Evolutionary conservation across 208 protist genomes (phyloP), one percentile per base, ranked within the genome.

Genomic region (Leptomonas pyrrhocoris): DNA sequence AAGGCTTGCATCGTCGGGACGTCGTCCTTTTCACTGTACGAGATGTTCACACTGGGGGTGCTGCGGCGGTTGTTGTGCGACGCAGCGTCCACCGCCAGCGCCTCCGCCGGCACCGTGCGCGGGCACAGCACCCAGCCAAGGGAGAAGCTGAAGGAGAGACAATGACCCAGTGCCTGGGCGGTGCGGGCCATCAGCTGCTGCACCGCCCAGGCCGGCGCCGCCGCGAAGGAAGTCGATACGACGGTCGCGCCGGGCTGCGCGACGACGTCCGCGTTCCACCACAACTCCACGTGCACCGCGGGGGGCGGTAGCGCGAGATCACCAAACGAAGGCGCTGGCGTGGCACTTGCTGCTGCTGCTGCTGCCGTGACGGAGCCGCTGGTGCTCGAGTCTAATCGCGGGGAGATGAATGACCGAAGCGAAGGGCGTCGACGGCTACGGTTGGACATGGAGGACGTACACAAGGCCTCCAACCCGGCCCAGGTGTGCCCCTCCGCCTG

Each of bases 201-300:
- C 64, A 61, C 64, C 12, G 30, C 40, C 12, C 34, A 19, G 19
- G 40, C 4, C 21, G 54, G 53, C 12, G 64, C 64, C 12, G 64
- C 64, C 12, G 53, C 64, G 25, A 70, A 27, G 13, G 64, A 59
- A 4, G 61, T 18, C 25, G 64, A 53, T 38, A 54, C 38, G 18
- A 48, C 38, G 19, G 6, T 19, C 4, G 49, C 57, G 53, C 48
- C 38, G 23, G 56, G 49, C 63, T 77, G 43, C 48, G 72, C 48
- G 28, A 83, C 61, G 40, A 84, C 74, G 48, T 88, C 82, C 1
- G 82, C 82, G 53, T 83, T 84, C 74, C 79, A 88, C 82, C 82
- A 88, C 49, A 88, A 71, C 42, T 59, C 53, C 46, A 84, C 64
- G 40, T 71, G 63, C 31, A 48, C 49, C 28, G 34, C 23, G 34